Conservation (phyloP, 768 basidiomycete genomes). For the Boletellus emodensis region DNA sequence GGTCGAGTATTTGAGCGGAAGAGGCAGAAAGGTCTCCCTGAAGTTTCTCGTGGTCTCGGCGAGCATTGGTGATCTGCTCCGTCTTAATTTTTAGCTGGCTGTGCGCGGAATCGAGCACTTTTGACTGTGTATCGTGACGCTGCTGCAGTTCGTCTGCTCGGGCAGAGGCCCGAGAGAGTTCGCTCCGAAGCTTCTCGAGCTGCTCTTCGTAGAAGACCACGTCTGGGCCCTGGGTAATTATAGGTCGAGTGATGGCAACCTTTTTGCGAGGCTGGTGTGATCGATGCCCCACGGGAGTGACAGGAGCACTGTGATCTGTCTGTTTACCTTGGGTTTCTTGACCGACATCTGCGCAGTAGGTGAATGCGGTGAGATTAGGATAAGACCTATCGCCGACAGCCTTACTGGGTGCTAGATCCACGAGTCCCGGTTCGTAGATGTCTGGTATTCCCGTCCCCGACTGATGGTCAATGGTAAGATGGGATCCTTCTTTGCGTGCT, state of each 20-base stretch:
- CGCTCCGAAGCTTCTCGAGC: neutral
- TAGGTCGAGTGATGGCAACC: neutral
- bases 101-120: neutral
- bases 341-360: too few species aligned
- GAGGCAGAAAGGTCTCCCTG: neutral
- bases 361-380: too few species aligned
- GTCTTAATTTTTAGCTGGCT: neutral
- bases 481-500: too few species aligned
- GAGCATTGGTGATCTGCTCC: neutral
- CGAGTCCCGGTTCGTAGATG: neutral
- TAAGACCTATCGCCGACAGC: too few species aligned
- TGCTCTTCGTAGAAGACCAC: neutral
- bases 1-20: neutral
- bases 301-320: too few species aligned
- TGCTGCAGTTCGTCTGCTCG: neutral
- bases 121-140: neutral
- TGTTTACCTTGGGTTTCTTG: too few species aligned
- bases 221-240: neutral
- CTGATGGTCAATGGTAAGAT: too few species aligned
- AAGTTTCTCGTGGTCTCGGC: neutral
- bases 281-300: too few species aligned
- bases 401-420: too few species aligned
- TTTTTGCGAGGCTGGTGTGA: neutral
- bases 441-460: neutral
- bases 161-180: neutral